A percentile compares a stretch with the other conserved stretches of the same genome.
These are phyloP conservation scores for Acanthamoeba lenticulata DNA, from an alignment of 208 protist species.

Conservation along the genomic window DNA sequence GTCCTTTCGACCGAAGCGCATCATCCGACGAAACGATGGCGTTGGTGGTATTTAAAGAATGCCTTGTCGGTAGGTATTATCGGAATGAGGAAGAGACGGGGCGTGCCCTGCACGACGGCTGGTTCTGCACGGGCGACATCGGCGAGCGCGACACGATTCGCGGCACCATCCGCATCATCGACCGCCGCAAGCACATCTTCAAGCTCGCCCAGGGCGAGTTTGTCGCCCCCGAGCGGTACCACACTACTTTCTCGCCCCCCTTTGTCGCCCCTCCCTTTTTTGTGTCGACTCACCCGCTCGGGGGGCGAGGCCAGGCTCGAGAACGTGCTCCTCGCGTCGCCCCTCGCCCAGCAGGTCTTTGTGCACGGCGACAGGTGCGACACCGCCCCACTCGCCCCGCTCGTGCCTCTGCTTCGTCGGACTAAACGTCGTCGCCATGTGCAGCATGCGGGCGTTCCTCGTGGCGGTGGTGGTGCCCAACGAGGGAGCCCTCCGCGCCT, in stretches of 20 bases:
- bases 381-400: neutral
- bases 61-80: neutral
- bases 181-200: slow-evolving; percentile 37
- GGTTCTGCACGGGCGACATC: slow-evolving; percentile 43
- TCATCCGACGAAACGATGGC: neutral
- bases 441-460: slow-evolving; percentile 73
- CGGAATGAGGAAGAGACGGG: slow-evolving; percentile 1
- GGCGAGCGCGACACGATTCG: neutral
- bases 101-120: neutral
- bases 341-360: neutral
- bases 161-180: slow-evolving; percentile 2
- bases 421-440: neutral
- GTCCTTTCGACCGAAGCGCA: no score
- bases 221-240: neutral
- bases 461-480: slow-evolving; percentile 86
- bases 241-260: neutral
- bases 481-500: slow-evolving; percentile 54
- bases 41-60: neutral
- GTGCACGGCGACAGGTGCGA: neutral
- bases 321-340: neutral
- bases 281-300: neutral
- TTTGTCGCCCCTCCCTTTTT: neutral
- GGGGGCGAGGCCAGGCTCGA: neutral
- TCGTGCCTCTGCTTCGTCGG: neutral
- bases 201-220: slow-evolving; percentile 59